Percentiles rank a stretch among this genome's conserved stretches.
Conservation (phyloP, 345 rosid species). For the Ceriops decandra region DNA sequence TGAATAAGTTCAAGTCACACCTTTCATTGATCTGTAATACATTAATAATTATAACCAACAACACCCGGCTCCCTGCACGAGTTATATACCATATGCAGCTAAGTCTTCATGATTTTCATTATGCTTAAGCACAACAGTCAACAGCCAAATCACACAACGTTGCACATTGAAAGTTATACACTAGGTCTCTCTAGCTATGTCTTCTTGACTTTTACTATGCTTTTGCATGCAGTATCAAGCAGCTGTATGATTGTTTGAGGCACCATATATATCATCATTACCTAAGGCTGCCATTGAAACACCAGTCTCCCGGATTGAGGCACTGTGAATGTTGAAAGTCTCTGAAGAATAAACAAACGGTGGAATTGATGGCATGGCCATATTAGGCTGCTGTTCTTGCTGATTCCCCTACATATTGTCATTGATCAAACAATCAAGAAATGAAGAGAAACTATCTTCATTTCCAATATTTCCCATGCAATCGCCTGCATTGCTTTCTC, state of each 20-base stretch:
- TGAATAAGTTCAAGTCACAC: too few relatives aligned
- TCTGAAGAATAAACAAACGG: not conserved
- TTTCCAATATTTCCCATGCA: slow-evolving; percentile 20
- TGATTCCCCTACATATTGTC: slow-evolving; percentile 39
- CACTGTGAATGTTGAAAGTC: too few relatives aligned
- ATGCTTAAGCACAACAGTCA: too few relatives aligned
- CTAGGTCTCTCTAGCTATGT: too few relatives aligned
- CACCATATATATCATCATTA: slow-evolving; percentile 8
- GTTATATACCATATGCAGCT: too few relatives aligned
- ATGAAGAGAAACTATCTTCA: slow-evolving; percentile 64
- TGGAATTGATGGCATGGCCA: not conserved
- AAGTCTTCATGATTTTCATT: too few relatives aligned
- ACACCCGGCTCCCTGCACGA: too few relatives aligned
- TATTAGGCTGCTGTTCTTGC: slow-evolving; percentile 11
- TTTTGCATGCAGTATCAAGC: not conserved
- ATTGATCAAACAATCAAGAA: slow-evolving; percentile 59
- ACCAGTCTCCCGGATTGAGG: slow-evolving; percentile 20
- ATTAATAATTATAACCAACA: too few relatives aligned
- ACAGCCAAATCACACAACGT: too few relatives aligned
- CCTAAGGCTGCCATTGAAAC: slow-evolving; percentile 21
- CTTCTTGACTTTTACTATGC: too few relatives aligned
- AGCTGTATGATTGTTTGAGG: slow-evolving; percentile 2
- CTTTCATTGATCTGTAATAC: too few relatives aligned
- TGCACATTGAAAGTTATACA: too few relatives aligned
- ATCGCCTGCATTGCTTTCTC: slow-evolving; percentile 14